Evolutionary conservation across 2,329 filamentous ascomycete genomes (phyloP).

Genomic region (Cadophora gregata): DNA sequence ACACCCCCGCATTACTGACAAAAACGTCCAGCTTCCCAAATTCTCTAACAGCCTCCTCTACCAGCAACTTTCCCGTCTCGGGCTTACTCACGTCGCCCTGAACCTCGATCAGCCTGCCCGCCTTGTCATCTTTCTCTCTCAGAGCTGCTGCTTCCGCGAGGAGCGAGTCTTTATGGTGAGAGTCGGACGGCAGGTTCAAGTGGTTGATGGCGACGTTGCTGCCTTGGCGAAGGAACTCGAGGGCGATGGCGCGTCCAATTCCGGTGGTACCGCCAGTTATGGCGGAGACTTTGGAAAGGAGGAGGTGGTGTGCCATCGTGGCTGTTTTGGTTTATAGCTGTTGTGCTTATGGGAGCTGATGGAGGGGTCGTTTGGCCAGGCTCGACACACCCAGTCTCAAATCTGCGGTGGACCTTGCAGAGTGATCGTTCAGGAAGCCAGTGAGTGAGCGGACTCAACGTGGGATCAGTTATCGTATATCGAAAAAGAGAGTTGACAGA

Average conservation of each 20-base stretch:
- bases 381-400: not conserved
- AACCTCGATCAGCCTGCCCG: constrained; percentile 67
- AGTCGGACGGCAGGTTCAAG: constrained; percentile 63
- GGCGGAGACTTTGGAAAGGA: constrained; percentile 78
- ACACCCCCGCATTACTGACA: constrained; percentile 88
- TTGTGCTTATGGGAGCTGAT: not conserved
- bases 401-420: not conserved
- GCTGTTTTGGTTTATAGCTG: not conserved
- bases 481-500: not conserved
- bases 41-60: constrained; percentile 66
- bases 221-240: constrained; percentile 79
- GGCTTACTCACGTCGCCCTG: constrained; percentile 79
- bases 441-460: not conserved
- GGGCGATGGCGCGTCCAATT: constrained; percentile 83
- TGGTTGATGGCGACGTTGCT: constrained; percentile 83
- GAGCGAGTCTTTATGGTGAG: constrained; percentile 58
- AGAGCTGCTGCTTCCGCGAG: constrained; percentile 57
- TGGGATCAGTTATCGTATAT: not conserved
- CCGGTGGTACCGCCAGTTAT: constrained; percentile 88
- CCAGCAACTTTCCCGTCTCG: constrained; percentile 71
- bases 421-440: not conserved
- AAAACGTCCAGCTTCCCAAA: constrained; percentile 75
- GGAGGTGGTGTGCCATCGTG: constrained; percentile 52
- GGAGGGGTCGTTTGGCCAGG: constrained; percentile 11
- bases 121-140: constrained; percentile 49